phyloP scores from a whole-genome alignment of 208 protist species.

The Wallacemonas rigidus region DNA sequence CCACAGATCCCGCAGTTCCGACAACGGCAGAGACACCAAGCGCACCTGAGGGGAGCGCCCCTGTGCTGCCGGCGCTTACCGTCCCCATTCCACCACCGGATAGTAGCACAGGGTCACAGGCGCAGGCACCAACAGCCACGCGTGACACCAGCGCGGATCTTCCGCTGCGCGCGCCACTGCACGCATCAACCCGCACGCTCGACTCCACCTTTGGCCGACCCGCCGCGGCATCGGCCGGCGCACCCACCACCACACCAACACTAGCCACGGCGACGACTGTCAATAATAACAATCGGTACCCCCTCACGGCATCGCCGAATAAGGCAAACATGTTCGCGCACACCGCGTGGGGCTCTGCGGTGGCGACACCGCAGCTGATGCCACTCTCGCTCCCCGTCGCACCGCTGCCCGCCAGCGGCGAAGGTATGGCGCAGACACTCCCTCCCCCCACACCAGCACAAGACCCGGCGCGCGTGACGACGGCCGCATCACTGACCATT shows the following conservation, averaged over 20 bases:
- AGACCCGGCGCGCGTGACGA: too few relatives aligned
- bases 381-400: slow-evolving; percentile 1
- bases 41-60: not conserved
- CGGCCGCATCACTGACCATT: too few relatives aligned
- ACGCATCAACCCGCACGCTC: not conserved
- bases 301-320: not conserved
- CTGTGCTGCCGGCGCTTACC: not conserved
- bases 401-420: not conserved
- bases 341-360: slow-evolving; percentile 7
- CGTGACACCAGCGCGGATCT: not conserved
- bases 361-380: slow-evolving; percentile 1
- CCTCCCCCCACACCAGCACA: slow-evolving; percentile 3
- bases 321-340: not conserved
- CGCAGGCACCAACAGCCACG: not conserved
- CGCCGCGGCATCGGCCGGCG: not conserved
- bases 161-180: not conserved
- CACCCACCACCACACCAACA: too few relatives aligned
- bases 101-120: too few relatives aligned
- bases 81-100: too few relatives aligned
- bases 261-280: too few relatives aligned
- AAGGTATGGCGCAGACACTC: slow-evolving; percentile 2
- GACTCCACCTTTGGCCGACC: not conserved
- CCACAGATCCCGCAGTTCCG: not conserved
- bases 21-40: not conserved
- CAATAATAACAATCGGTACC: too few relatives aligned